These are phyloP conservation scores for Hyphopichia burtonii DNA, from an alignment of 1,139 yeast species.

Conservation along the genomic window DNA sequence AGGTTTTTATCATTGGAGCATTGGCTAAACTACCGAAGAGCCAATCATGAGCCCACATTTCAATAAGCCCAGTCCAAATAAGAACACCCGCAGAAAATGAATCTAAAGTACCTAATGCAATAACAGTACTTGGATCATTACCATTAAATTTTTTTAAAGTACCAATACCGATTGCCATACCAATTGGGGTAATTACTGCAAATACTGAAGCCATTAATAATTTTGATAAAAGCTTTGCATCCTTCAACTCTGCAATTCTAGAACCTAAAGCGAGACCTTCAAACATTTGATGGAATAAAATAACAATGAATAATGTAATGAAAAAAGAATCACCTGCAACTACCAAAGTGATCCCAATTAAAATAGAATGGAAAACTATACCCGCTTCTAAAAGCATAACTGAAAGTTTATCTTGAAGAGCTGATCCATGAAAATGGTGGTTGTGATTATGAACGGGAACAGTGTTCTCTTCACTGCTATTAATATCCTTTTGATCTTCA, in stretches of 20 bases:
- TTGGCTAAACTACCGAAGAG: slow-evolving; percentile 24
- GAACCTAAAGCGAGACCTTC: slow-evolving; percentile 18
- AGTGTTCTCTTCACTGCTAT: slow-evolving; percentile 5
- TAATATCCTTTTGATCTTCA: neutral
- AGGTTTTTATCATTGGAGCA: slow-evolving; percentile 19
- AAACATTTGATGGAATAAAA: slow-evolving; percentile 19
- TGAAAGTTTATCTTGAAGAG: slow-evolving; percentile 14
- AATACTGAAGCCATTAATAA: slow-evolving; percentile 16
- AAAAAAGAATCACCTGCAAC: slow-evolving; percentile 26
- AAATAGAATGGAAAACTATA: slow-evolving; percentile 25
- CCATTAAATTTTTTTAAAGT: slow-evolving; percentile 27
- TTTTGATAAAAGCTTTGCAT: slow-evolving; percentile 8
- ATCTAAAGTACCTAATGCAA: slow-evolving; percentile 34
- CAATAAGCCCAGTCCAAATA: slow-evolving; percentile 34
- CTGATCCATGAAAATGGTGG: slow-evolving; percentile 4
- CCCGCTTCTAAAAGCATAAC: slow-evolving; percentile 21
- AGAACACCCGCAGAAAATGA: slow-evolving; percentile 35
- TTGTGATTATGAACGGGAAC: neutral
- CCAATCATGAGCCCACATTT: slow-evolving; percentile 37
- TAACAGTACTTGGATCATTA: slow-evolving; percentile 26
- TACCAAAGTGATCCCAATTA: slow-evolving; percentile 23
- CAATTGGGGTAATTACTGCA: slow-evolving; percentile 23
- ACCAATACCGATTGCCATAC: slow-evolving; percentile 30
- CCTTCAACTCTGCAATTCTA: slow-evolving; percentile 14
- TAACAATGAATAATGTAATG: slow-evolving; percentile 17